A percentile compares a stretch with the other conserved stretches of the same genome.
Evolutionary conservation across 768 basidiomycete genomes (phyloP).

Genomic region (Heimioporus sp.): DNA sequence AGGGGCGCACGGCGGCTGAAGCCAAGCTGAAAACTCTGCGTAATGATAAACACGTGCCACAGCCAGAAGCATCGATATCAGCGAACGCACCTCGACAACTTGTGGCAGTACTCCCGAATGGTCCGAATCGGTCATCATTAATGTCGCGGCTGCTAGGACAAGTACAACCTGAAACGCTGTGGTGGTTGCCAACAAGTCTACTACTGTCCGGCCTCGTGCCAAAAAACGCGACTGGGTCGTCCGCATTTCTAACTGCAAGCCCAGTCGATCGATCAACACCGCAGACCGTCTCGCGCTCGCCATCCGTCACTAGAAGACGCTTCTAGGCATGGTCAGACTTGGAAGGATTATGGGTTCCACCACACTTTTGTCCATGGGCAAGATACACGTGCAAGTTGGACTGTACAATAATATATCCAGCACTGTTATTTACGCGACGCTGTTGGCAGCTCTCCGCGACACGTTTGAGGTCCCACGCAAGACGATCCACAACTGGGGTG

Average conservation of each 20-base stretch:
- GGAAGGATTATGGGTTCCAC: conserved; percentile 36
- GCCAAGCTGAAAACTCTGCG: too few relatives aligned
- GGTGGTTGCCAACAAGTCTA: neutral
- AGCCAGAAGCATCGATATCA: too few relatives aligned
- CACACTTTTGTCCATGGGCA: conserved; percentile 14
- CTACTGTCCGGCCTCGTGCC: neutral
- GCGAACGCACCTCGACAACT: too few relatives aligned
- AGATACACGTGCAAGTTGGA: conserved; percentile 27
- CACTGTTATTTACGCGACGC: neutral
- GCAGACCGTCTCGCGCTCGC: conserved; percentile 30
- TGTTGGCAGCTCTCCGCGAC: conserved; percentile 22
- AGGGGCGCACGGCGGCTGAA: too few relatives aligned
- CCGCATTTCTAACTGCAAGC: too few relatives aligned
- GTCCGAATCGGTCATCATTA: neutral
- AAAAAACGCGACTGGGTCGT: neutral
- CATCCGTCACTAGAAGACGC: conserved; percentile 8
- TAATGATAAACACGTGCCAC: too few relatives aligned
- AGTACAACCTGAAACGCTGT: neutral
- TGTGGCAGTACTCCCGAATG: too few relatives aligned
- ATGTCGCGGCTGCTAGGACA: neutral
- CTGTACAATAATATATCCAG: conserved; percentile 18
- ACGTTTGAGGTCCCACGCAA: conserved; percentile 19
- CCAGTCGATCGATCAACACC: neutral
- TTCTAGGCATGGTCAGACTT: conserved; percentile 34
- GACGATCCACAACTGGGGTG: conserved; percentile 33